Percentiles rank a stretch among this genome's conserved stretches.
Evolutionary conservation across 1,139 yeast species (phyloP).

Genomic region (Meyerozyma sp.): DNA sequence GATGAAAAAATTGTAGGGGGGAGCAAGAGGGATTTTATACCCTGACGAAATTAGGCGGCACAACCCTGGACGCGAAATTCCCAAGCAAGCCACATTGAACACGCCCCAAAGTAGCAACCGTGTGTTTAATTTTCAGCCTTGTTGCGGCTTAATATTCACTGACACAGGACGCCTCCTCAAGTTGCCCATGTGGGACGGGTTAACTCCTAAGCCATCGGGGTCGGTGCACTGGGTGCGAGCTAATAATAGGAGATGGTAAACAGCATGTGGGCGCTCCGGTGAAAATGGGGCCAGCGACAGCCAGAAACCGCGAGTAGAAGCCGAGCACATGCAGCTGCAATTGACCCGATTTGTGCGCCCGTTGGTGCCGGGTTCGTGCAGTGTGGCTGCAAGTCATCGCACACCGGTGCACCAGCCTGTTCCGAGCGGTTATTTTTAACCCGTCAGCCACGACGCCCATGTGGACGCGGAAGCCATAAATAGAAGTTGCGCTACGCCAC

Average conservation of each 20-base stretch:
- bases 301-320: too few species aligned
- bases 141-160: neutral
- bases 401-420: too few species aligned
- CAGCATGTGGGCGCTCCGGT: too few species aligned
- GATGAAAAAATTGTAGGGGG: neutral
- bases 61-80: conserved; percentile 5
- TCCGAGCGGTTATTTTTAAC: too few species aligned
- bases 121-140: neutral
- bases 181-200: neutral
- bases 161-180: neutral
- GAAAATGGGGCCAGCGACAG: too few species aligned
- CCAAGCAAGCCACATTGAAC: conserved; percentile 3
- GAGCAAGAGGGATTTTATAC: conserved; percentile 2
- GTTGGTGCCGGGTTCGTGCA: too few species aligned
- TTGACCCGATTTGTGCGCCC: too few species aligned
- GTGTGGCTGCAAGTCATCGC: too few species aligned
- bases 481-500: too few species aligned
- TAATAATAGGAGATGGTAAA: neutral
- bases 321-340: too few species aligned
- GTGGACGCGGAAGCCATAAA: too few species aligned
- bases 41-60: conserved; percentile 2
- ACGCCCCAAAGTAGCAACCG: neutral
- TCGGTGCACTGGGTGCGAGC: neutral
- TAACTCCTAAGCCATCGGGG: neutral
- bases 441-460: too few species aligned